Evolutionary conservation across 495 filamentous ascomycete genomes (phyloP), one percentile per base, ranked within the genome.

Genomic region (Staphylotrichum longicolle): DNA sequence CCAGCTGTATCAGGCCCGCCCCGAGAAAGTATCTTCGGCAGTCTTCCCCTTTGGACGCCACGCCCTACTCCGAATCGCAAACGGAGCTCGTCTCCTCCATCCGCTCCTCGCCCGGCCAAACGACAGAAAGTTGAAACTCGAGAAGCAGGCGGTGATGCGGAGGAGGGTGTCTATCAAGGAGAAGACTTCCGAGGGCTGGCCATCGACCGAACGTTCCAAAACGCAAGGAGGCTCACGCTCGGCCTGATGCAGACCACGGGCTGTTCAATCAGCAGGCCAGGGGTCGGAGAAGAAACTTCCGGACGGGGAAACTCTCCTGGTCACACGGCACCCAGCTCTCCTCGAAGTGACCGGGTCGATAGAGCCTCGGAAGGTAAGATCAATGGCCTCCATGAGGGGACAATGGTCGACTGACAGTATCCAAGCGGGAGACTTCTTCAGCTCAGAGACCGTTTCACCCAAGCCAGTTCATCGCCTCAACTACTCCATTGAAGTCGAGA

Each of bases 401-500:
- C 35, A 6, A 12, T n/a, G 3, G 6, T 9, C 2, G n/a, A 20
- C 50, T 52, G n/a, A 52, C n/a, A 30, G 37, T 39, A 7, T 48
- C 20, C 4, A 10, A 35, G 37, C 37, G 10, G 33, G n/a, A 4
- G n/a, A 30, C 45, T 47, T n/a, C 45, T 20, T n/a, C 20, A 11
- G 7, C 49, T 54, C 48, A 40, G 9, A n/a, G 7, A 33, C 20
- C 9, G 10, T 2, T 3, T 37, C 2, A 5, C 15, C 42, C 32
- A 11, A 52, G 11, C 62, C 7, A 14, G 3, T 5, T 41, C 45
- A 33, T 12, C n/a, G 39, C 37, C 20, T 40, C 37, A 5, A 39
- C 32, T 62, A 66, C 41, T 7, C 45, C 27, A 32, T 73, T 10
- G 59, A 63, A 11, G 52, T 65, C n/a, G 67, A 70, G 39, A 62